A percentile compares a stretch with the other conserved stretches of the same genome.
Conservation (phyloP, 1,284 basidiomycete genomes). For the Heimioporus retisporus region DNA sequence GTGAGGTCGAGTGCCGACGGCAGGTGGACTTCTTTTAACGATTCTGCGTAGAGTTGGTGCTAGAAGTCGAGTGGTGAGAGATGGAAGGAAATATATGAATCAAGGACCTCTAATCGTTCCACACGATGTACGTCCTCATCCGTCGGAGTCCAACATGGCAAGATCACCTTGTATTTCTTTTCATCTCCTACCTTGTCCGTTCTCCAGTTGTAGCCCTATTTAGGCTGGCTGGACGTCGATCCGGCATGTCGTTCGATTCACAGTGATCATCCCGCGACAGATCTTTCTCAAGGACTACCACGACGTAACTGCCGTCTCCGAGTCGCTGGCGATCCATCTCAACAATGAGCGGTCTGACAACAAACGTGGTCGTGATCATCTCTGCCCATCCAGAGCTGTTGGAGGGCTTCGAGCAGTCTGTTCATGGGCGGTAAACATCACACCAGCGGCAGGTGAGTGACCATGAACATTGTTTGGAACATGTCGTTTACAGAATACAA, state of each 20-base stretch:
- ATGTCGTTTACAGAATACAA: too few species aligned
- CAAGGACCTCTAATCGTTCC: slow-evolving; percentile 58
- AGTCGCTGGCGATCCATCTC: slow-evolving; percentile 76
- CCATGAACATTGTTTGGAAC: too few species aligned
- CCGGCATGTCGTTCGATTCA: too few species aligned
- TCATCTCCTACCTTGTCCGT: too few species aligned
- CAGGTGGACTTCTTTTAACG: slow-evolving; percentile 76
- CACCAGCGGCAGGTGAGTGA: too few species aligned
- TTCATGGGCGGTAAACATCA: too few species aligned
- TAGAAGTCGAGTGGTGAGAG: slow-evolving; percentile 36
- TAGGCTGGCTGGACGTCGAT: too few species aligned
- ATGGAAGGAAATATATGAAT: background rate
- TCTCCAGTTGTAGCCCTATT: too few species aligned
- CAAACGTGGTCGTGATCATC: slow-evolving; percentile 54
- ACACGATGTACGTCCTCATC: slow-evolving; percentile 41
- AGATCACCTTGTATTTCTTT: background rate
- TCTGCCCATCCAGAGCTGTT: too few species aligned
- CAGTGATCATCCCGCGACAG: too few species aligned
- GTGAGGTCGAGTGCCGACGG: slow-evolving; percentile 70
- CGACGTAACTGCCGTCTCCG: slow-evolving; percentile 76
- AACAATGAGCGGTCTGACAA: slow-evolving; percentile 79
- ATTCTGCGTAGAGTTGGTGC: slow-evolving; percentile 79
- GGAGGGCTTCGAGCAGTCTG: too few species aligned
- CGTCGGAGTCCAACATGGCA: slow-evolving; percentile 9
- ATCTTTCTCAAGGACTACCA: too few species aligned